These are phyloP conservation scores for Prunus mume DNA, from an alignment of 306 rosid species.

Conservation along the genomic window DNA sequence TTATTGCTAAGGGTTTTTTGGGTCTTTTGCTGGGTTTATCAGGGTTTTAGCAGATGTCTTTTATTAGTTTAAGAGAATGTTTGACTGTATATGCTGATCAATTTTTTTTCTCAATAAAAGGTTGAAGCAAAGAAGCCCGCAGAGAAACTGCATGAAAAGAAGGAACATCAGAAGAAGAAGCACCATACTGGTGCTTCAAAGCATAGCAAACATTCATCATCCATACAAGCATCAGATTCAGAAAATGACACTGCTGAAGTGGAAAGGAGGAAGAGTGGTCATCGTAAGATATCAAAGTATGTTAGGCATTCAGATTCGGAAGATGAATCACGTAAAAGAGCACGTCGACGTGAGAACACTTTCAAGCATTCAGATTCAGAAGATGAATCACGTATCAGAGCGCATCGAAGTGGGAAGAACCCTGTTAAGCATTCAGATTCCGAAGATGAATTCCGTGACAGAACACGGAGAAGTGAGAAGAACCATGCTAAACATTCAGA, in stretches of 20 bases:
- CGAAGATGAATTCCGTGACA: not conserved
- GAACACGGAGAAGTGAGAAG: not conserved
- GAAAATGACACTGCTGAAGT: slow-evolving; percentile 45
- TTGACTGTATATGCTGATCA: not conserved
- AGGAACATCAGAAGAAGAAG: slow-evolving; percentile 58
- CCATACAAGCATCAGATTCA: slow-evolving; percentile 38
- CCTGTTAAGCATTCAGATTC: not conserved
- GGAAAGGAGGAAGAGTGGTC: slow-evolving; percentile 37
- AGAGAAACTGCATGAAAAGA: slow-evolving; percentile 46
- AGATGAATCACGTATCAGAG: not conserved
- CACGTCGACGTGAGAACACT: not conserved
- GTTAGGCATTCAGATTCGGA: slow-evolving; percentile 26
- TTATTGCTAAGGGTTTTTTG: not conserved
- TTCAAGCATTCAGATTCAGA: slow-evolving; percentile 4
- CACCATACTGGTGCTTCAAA: slow-evolving; percentile 43
- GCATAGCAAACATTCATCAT: slow-evolving; percentile 34
- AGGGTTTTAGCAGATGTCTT: not conserved
- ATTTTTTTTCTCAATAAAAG: slow-evolving; percentile 20
- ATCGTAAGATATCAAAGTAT: slow-evolving; percentile 26
- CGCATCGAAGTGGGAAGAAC: not conserved
- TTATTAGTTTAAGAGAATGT: not conserved
- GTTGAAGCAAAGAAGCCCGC: slow-evolving; percentile 46
- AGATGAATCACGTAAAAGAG: slow-evolving; percentile 13
- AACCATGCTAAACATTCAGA: not conserved
- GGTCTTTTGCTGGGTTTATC: not conserved